Percentiles rank a stretch among this genome's conserved stretches.
phyloP scores from a whole-genome alignment of 805 yeast genomes.

The Zygoascus flipseniorum region DNA sequence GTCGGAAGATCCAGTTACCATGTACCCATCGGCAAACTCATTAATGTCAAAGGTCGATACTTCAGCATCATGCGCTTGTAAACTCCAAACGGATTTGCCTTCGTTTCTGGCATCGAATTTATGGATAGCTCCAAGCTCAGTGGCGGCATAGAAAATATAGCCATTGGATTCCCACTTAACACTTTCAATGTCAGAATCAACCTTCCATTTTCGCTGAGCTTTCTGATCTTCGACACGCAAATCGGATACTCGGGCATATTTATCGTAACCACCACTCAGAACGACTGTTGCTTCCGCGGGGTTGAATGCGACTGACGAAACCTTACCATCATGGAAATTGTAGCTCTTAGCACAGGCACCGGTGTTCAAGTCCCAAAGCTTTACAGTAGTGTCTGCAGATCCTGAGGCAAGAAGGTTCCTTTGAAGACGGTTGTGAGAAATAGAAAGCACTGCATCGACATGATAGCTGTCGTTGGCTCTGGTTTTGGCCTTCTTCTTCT shows the following conservation, averaged over 20 bases:
- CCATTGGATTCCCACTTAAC: slow-evolving; percentile 63
- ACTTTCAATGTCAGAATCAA: slow-evolving; percentile 77
- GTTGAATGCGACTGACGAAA: slow-evolving; percentile 86
- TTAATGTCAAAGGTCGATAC: slow-evolving; percentile 75
- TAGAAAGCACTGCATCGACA: slow-evolving; percentile 85
- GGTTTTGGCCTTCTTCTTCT: slow-evolving; percentile 39
- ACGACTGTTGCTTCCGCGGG: slow-evolving; percentile 40
- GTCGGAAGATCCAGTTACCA: slow-evolving; percentile 86
- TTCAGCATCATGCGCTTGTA: slow-evolving; percentile 96
- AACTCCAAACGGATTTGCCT: slow-evolving; percentile 75
- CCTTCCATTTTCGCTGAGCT: slow-evolving; percentile 55
- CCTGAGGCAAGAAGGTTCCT: slow-evolving; percentile 86
- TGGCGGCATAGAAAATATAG: slow-evolving; percentile 64
- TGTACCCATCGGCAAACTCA: slow-evolving; percentile 55
- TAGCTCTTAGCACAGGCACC: slow-evolving; percentile 74
- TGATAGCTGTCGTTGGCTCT: slow-evolving; percentile 63
- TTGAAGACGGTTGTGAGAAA: slow-evolving; percentile 73
- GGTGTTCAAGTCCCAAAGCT: slow-evolving; percentile 83
- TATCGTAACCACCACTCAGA: slow-evolving; percentile 90
- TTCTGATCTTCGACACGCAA: slow-evolving; percentile 55
- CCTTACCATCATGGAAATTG: slow-evolving; percentile 70
- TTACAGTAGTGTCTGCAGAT: slow-evolving; percentile 90
- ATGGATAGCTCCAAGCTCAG: slow-evolving; percentile 84
- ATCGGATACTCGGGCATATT: slow-evolving; percentile 69
- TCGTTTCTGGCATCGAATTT: slow-evolving; percentile 76